Base-by-base conservation (phyloP, 2,329 filamentous ascomycete genomes). In the Aureobasidium subglaciale region DNA sequence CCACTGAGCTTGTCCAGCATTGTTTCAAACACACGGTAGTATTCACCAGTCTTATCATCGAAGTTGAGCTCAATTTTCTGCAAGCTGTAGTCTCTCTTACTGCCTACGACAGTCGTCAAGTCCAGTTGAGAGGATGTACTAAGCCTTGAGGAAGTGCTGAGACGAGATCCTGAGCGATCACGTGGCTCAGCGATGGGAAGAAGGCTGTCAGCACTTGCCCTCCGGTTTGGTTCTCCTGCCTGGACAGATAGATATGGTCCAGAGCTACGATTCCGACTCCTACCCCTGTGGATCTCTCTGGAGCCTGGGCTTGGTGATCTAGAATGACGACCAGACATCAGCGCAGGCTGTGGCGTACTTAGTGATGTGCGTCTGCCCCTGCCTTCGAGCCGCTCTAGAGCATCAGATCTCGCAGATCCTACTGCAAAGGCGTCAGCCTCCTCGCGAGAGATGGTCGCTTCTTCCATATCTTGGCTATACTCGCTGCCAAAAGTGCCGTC, bases 31-130 rank as follows among this genome's bases (percentile, higher is more conserved):
- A 71, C 74, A 57, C 73, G 73, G 60, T 80, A 82, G 66, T 83
- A 86, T 59, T 83, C 75, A 27, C 82, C 83, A 30, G 76, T 81
- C 48, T 78, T 77, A 63, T 86, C 84, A 5, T 79, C 85, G 70
- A 87, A 87, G 70, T 50, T 25, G n/a, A 50, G 34, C 34, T 50
- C 46, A 24, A 50, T 38, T 16, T 50, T 37, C 9, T 50, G 46
- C 20, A 50, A 29, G 16, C 24, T 50, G 24, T 50, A 50, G 10
- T 50, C 46, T 29, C 13, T 27, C 18, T 50, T 50, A 10, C 34
- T 24, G 10, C 32, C 46, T 15, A 37, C 29, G 1, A 50, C 46
- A 2, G 24, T 27, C 5, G 32, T 50, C 22, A 50, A 29, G 34
- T 50, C 46, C n/a, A 50, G 46, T 38, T 50, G 46, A 9, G 46